Percentiles rank a stretch among this genome's conserved stretches.
Evolutionary conservation across 108 stramenopile genomes (phyloP).

Genomic region (Hondaea fermentalgiana): DNA sequence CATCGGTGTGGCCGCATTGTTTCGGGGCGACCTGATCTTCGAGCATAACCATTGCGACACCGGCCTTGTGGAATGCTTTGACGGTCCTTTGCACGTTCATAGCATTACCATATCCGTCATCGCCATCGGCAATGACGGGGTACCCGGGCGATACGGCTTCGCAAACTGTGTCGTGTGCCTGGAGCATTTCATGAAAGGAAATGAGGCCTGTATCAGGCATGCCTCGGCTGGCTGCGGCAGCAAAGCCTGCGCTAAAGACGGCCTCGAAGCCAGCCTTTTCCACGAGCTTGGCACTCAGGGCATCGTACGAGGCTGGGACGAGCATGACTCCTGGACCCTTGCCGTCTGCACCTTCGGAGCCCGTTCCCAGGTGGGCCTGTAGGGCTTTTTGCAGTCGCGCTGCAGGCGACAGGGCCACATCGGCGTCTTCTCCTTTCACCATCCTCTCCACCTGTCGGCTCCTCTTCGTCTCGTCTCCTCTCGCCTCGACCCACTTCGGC

Average conservation of each 20-base stretch:
- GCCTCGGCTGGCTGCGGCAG: conserved; percentile 72
- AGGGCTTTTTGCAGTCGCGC: no score
- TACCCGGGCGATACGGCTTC: conserved; percentile 67
- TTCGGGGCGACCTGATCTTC: conserved; percentile 61
- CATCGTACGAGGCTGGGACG: conserved; percentile 91
- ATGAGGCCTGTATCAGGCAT: conserved; percentile 78
- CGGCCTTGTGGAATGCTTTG: conserved; percentile 69
- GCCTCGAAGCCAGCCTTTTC: conserved; percentile 71
- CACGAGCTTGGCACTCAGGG: conserved; percentile 72
- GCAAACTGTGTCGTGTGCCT: conserved; percentile 58
- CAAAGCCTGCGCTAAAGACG: conserved; percentile 97
- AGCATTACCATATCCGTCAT: conserved; percentile 82
- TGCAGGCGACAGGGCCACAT: no score
- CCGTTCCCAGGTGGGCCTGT: background rate
- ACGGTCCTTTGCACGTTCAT: conserved; percentile 81
- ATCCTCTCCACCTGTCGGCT: no score
- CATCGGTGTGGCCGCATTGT: conserved; percentile 88
- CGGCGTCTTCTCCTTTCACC: no score
- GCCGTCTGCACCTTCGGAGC: background rate
- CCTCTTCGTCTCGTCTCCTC: no score
- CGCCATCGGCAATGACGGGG: conserved; percentile 92
- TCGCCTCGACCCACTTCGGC: no score
- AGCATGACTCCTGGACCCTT: background rate
- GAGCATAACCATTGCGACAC: conserved; percentile 57
- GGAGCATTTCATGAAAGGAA: conserved; percentile 75